A percentile compares a stretch with the other conserved stretches of the same genome.
Conservation (phyloP, 2,329 filamentous ascomycete species). For the Ceratocystis variospora region DNA sequence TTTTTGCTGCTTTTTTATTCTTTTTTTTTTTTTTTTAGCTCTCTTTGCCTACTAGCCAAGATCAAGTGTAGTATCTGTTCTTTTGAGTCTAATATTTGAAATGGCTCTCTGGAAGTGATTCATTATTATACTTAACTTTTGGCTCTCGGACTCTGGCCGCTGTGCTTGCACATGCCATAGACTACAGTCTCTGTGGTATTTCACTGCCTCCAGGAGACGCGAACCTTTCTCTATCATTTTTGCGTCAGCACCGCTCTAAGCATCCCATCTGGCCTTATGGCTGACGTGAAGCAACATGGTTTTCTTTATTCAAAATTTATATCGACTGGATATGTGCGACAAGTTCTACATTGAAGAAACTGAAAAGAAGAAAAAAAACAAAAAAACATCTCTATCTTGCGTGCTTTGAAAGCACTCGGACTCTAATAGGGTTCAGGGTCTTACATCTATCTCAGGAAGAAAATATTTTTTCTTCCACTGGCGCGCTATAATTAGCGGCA, state of each 20-base stretch:
- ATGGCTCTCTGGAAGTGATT: slow-evolving; percentile 58
- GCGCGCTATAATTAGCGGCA: background rate
- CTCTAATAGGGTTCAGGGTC: background rate
- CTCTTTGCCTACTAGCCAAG: slow-evolving; percentile 50
- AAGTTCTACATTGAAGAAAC: background rate
- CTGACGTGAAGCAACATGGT: background rate
- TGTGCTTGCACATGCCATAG: slow-evolving; percentile 20
- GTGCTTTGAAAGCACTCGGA: background rate
- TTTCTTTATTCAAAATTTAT: background rate
- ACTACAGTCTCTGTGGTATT: slow-evolving; percentile 20
- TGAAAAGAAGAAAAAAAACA: background rate
- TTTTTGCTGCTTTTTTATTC: too few species aligned
- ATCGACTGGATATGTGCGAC: too few species aligned
- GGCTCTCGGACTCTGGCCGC: slow-evolving; percentile 17
- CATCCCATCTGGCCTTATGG: background rate
- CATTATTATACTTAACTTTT: slow-evolving; percentile 74
- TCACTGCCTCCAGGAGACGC: slow-evolving; percentile 21
- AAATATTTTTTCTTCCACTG: background rate
- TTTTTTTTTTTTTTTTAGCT: slow-evolving; percentile 3
- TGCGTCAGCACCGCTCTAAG: too few species aligned
- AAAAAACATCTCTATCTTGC: background rate
- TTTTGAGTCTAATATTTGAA: slow-evolving; percentile 97
- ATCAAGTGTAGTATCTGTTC: slow-evolving; percentile 96
- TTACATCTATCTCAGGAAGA: background rate
- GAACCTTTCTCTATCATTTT: background rate